Conservation (phyloP, 371 early-diverging fungal genomes). For the Phascolomyces articulosus region DNA sequence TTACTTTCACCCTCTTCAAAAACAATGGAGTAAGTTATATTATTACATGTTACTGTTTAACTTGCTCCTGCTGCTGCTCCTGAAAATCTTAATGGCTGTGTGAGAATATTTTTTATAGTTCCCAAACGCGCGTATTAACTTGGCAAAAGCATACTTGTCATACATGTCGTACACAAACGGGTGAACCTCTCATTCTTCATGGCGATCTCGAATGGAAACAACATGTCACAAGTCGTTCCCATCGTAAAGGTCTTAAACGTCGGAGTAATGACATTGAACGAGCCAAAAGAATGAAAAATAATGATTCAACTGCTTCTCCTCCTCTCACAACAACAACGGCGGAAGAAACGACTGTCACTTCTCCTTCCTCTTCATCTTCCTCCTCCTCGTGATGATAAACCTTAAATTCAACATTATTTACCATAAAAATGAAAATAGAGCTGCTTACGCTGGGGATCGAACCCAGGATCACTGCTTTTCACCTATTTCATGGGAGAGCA, state of each 20-base stretch:
- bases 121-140: conserved; percentile 51
- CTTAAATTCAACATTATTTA: too few relatives aligned
- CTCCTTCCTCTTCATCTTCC: neutral
- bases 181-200: conserved; percentile 59
- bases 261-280: conserved; percentile 5
- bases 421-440: neutral
- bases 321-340: too few relatives aligned
- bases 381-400: too few relatives aligned
- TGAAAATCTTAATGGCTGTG: too few relatives aligned
- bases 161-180: conserved; percentile 53
- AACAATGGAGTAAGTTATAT: conserved; percentile 1
- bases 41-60: too few relatives aligned
- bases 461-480: conserved; percentile 9
- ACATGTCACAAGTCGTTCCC: conserved; percentile 64
- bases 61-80: neutral
- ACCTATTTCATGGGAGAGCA: conserved; percentile 10
- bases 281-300: conserved; percentile 9
- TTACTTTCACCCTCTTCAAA: conserved; percentile 29
- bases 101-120: conserved; percentile 23
- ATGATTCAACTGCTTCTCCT: too few relatives aligned
- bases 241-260: conserved; percentile 53
- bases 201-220: conserved; percentile 74
- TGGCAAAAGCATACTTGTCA: conserved; percentile 69
- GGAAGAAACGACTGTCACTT: neutral
- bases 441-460: conserved; percentile 14